Evolutionary conservation across 257 asterid genomes (phyloP).

Genomic region (Primulina huaijiensis): DNA sequence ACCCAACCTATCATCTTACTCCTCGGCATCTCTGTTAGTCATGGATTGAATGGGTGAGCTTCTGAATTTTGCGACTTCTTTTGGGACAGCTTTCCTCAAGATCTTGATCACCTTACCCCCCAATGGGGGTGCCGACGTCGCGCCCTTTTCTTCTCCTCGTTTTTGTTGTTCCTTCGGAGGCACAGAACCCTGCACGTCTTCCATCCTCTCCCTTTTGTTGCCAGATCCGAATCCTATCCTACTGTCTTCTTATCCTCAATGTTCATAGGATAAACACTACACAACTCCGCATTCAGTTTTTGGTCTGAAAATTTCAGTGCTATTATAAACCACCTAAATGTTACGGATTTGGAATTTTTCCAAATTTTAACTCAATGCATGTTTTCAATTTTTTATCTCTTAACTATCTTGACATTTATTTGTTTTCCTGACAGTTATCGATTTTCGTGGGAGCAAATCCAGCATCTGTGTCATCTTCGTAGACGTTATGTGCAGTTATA

Average conservation of each 20-base stretch:
- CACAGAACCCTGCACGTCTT: too few species aligned
- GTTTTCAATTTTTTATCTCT: constrained; percentile 7
- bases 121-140: too few species aligned
- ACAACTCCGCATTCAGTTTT: neutral
- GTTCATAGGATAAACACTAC: constrained; percentile 12
- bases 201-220: too few species aligned
- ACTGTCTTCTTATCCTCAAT: neutral
- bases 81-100: too few species aligned
- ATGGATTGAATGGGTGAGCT: too few species aligned
- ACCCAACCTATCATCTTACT: too few species aligned
- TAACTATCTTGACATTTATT: constrained; percentile 18
- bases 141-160: too few species aligned
- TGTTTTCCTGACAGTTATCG: constrained; percentile 57
- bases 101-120: too few species aligned
- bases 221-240: too few species aligned
- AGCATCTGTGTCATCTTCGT: constrained; percentile 76
- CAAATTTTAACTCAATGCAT: constrained; percentile 6
- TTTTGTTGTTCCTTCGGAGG: too few species aligned
- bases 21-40: too few species aligned
- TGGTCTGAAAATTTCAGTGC: constrained; percentile 5
- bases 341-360: constrained; percentile 3
- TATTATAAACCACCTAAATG: constrained; percentile 15
- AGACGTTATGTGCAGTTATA: constrained; percentile 85
- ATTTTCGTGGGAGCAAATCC: constrained; percentile 89
- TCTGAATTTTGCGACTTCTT: too few species aligned